Evolutionary conservation across 2,329 filamentous ascomycete species (phyloP).

Genomic region (Paecilomyces niveus): DNA sequence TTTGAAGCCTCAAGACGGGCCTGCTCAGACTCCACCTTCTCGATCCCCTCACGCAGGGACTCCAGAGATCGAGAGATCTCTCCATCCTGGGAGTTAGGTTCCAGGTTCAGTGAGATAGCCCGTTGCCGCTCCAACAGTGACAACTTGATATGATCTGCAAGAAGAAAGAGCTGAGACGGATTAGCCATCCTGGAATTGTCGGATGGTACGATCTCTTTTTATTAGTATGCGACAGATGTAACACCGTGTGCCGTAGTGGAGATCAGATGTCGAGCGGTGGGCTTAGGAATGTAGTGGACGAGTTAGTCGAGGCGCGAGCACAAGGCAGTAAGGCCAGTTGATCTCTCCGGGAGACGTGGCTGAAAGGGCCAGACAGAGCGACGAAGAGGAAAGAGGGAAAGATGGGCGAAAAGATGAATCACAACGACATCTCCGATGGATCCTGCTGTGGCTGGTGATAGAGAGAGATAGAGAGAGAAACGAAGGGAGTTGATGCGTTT

Average conservation of each 20-base stretch:
- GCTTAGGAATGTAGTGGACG: neutral
- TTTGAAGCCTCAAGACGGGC: constrained; percentile 53
- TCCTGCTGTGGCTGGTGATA: neutral
- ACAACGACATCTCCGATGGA: neutral
- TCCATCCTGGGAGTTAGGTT: constrained; percentile 73
- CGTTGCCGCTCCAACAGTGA: constrained; percentile 88
- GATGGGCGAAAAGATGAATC: neutral
- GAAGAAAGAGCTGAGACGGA: constrained; percentile 72
- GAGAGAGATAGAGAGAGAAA: neutral
- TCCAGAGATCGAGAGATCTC: constrained; percentile 85
- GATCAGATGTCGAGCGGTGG: neutral
- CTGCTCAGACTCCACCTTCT: constrained; percentile 58
- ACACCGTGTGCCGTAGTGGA: neutral
- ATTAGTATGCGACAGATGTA: neutral
- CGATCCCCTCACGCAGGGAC: constrained; percentile 74
- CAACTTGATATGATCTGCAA: constrained; percentile 95
- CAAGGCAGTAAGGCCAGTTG: neutral
- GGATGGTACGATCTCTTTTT: neutral
- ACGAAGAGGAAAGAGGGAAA: neutral
- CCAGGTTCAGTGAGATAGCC: constrained; percentile 71
- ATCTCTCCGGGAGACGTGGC: neutral
- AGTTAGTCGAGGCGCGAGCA: neutral
- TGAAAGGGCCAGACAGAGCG: neutral
- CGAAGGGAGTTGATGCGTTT: neutral
- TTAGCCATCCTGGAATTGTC: constrained; percentile 41